A percentile compares a stretch with the other conserved stretches of the same genome.
These are phyloP conservation scores for Cyclotella baltica DNA, from an alignment of 108 stramenopile species.

Conservation along the genomic window DNA sequence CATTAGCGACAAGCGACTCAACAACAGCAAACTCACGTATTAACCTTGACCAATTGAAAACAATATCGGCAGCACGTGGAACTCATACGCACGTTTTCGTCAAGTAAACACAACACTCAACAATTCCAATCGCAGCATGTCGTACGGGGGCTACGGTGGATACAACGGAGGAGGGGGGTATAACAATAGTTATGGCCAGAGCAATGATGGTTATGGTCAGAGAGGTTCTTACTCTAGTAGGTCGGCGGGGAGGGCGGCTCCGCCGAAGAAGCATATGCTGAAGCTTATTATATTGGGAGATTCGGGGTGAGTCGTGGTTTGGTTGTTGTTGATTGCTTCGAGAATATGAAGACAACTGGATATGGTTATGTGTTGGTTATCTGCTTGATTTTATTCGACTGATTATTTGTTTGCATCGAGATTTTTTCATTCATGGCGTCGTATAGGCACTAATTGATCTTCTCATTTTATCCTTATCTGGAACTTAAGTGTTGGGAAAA, in stretches of 20 bases:
- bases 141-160: constrained; percentile 19
- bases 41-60: too few relatives aligned
- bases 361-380: too few relatives aligned
- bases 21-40: too few relatives aligned
- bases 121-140: constrained; percentile 16
- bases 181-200: constrained; percentile 7
- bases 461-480: not conserved
- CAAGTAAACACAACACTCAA: not conserved
- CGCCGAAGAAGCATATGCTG: constrained; percentile 84
- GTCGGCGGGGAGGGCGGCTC: constrained; percentile 25
- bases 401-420: too few relatives aligned
- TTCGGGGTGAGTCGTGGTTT: constrained; percentile 68
- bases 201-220: constrained; percentile 14
- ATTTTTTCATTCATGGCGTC: too few relatives aligned
- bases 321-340: not conserved
- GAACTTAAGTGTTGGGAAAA: constrained; percentile 93
- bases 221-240: constrained; percentile 29
- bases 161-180: constrained; percentile 10
- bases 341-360: not conserved
- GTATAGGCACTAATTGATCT: not conserved
- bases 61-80: not conserved
- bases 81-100: constrained; percentile 22
- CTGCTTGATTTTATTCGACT: too few relatives aligned
- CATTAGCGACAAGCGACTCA: too few relatives aligned
- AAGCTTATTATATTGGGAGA: constrained; percentile 98